A percentile compares a stretch with the other conserved stretches of the same genome.
phyloP scores from a whole-genome alignment of 1,284 basidiomycete genomes.

The Neolentinus lepideus region DNA sequence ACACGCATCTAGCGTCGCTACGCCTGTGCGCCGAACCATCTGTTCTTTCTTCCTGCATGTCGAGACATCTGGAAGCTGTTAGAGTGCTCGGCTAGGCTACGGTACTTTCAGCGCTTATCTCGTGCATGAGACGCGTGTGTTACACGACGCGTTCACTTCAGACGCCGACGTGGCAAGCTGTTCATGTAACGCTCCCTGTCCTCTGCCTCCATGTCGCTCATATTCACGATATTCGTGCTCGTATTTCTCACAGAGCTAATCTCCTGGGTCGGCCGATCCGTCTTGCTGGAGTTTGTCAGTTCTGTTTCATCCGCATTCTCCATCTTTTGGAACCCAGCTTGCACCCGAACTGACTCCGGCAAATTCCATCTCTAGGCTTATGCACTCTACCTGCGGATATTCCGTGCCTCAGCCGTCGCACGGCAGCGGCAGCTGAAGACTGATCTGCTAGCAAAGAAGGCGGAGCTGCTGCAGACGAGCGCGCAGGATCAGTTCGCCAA shows the following conservation, averaged over 20 bases:
- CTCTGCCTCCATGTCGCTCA: slow-evolving; percentile 52
- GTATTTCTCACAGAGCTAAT: slow-evolving; percentile 79
- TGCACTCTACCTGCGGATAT: slow-evolving; percentile 58
- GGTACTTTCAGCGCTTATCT: not conserved
- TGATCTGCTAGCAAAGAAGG: slow-evolving; percentile 74
- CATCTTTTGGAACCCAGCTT: slow-evolving; percentile 1
- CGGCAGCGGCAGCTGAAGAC: slow-evolving; percentile 67
- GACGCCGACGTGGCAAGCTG: not conserved
- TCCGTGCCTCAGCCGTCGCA: slow-evolving; percentile 45
- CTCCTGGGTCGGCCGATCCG: slow-evolving; percentile 82
- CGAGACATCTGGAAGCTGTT: too few species aligned
- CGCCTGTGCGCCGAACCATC: too few species aligned
- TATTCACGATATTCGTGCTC: slow-evolving; percentile 74
- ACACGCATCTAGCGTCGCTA: too few species aligned
- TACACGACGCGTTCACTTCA: not conserved
- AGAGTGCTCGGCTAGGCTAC: too few species aligned
- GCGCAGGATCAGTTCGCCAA: slow-evolving; percentile 98
- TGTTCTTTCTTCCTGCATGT: not conserved
- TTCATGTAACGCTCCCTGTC: not conserved
- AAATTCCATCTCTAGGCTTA: slow-evolving; percentile 45
- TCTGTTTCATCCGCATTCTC: slow-evolving; percentile 6
- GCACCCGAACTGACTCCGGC: slow-evolving; percentile 2
- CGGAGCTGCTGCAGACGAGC: slow-evolving; percentile 84
- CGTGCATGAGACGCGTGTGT: not conserved
- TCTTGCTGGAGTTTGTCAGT: slow-evolving; percentile 73